Conservation (phyloP, 176 grass and related monocot genomes). For the Carex parvula region DNA sequence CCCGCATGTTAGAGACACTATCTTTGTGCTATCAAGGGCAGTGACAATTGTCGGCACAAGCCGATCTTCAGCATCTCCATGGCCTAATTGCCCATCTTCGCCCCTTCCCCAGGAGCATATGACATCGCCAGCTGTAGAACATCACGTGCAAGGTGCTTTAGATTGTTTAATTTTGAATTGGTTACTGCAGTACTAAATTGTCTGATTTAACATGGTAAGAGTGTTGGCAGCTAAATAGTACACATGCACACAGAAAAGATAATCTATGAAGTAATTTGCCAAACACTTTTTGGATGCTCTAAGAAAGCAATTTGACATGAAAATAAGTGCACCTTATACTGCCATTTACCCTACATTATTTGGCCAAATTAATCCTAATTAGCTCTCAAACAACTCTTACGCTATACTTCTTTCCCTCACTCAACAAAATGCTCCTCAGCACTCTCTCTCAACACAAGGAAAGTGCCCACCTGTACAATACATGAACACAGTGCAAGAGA, state of each 20-base stretch:
- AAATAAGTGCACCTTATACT: background rate
- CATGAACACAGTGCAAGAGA: background rate
- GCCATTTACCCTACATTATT: background rate
- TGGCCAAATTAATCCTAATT: background rate
- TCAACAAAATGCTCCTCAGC: background rate
- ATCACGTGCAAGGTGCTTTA: background rate
- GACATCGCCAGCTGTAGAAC: conserved; percentile 36
- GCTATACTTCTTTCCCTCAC: background rate
- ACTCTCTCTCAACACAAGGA: background rate
- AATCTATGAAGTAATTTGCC: background rate
- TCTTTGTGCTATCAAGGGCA: conserved; percentile 36
- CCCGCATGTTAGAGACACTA: conserved; percentile 55
- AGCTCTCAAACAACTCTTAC: background rate
- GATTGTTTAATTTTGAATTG: background rate
- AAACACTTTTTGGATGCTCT: background rate
- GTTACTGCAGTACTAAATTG: background rate
- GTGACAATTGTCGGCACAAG: conserved; percentile 46
- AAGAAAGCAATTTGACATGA: background rate
- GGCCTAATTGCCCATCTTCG: conserved; percentile 72
- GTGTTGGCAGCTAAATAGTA: background rate
- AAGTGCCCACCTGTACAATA: background rate
- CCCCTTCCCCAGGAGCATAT: conserved; percentile 76
- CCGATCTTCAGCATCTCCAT: conserved; percentile 72
- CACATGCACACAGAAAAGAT: background rate
- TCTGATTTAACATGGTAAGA: background rate